A percentile compares a stretch with the other conserved stretches of the same genome.
Conservation (phyloP, 1,139 yeast species). For the Barnettozyma hawaiiensis region DNA sequence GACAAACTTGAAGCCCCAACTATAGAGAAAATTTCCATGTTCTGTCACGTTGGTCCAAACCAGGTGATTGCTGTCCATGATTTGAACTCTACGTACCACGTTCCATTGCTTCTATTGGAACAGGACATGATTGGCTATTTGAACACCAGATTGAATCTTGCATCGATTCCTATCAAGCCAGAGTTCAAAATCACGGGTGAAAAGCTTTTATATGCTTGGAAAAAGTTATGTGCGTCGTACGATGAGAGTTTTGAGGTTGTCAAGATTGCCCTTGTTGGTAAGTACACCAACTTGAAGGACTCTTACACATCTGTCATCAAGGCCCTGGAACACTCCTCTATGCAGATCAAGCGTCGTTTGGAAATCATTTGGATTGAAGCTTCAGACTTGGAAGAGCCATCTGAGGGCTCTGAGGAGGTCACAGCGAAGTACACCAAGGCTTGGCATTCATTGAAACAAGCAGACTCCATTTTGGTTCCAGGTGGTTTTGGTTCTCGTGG, state of each 20-base stretch:
- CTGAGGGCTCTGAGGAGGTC: constrained; percentile 42
- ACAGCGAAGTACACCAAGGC: constrained; percentile 87
- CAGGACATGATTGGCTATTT: constrained; percentile 80
- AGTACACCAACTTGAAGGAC: constrained; percentile 92
- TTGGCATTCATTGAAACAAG: constrained; percentile 90
- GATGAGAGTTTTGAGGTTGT: constrained; percentile 84
- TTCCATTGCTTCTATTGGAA: constrained; percentile 83
- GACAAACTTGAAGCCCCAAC: constrained; percentile 77
- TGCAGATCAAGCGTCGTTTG: constrained; percentile 80
- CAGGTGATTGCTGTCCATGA: constrained; percentile 97
- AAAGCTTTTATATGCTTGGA: constrained; percentile 72
- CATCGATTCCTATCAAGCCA: constrained; percentile 43
- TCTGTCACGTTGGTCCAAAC: constrained; percentile 96
- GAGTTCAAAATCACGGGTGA: constrained; percentile 62
- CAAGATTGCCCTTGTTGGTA: constrained; percentile 94
- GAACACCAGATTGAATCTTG: constrained; percentile 59
- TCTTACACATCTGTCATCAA: constrained; percentile 92
- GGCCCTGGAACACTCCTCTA: constrained; percentile 90
- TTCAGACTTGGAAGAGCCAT: constrained; percentile 74
- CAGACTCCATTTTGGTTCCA: constrained; percentile 96
- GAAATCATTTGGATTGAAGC: constrained; percentile 96
- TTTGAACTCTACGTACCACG: constrained; percentile 95
- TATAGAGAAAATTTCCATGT: constrained; percentile 94
- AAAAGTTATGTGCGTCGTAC: constrained; percentile 62
- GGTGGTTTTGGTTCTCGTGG: constrained; percentile 99